Percentiles rank a stretch among this genome's conserved stretches.
Conservation (phyloP, 768 basidiomycete genomes). For the Hericium rajendrae region DNA sequence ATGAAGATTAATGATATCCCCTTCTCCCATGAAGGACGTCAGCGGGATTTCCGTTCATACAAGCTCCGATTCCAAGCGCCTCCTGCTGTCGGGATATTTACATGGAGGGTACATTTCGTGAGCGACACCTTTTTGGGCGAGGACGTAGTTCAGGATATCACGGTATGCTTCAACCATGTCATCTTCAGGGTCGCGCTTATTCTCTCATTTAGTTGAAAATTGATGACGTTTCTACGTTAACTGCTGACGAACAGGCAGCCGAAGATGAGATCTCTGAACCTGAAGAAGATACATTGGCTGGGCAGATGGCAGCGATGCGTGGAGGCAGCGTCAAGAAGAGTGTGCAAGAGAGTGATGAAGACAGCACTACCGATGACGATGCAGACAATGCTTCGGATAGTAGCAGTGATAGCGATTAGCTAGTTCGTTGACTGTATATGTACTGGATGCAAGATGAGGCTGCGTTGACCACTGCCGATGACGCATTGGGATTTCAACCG, state of each 20-base stretch:
- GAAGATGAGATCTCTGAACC: slow-evolving; percentile 98
- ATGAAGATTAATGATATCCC: slow-evolving; percentile 76
- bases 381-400: slow-evolving; percentile 41
- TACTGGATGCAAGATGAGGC: too few species aligned
- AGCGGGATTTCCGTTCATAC: slow-evolving; percentile 68
- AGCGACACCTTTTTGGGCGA: slow-evolving; percentile 88
- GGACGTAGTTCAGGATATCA: slow-evolving; percentile 60
- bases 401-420: slow-evolving; percentile 43
- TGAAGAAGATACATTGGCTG: slow-evolving; percentile 91
- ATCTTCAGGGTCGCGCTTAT: not conserved
- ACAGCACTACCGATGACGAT: slow-evolving; percentile 40
- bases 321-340: slow-evolving; percentile 75
- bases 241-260: slow-evolving; percentile 43
- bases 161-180: slow-evolving; percentile 36
- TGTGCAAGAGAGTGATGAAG: slow-evolving; percentile 40
- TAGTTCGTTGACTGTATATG: too few species aligned
- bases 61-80: slow-evolving; percentile 95
- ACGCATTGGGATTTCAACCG: too few species aligned
- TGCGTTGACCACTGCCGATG: too few species aligned
- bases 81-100: slow-evolving; percentile 69
- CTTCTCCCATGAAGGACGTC: slow-evolving; percentile 35
- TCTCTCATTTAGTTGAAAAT: slow-evolving; percentile 58
- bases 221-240: slow-evolving; percentile 55
- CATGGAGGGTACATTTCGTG: slow-evolving; percentile 79
- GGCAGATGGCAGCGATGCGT: slow-evolving; percentile 96